A percentile compares a stretch with the other conserved stretches of the same genome.
Conservation (phyloP, 2,329 filamentous ascomycete species). For the Massarina eburnea region DNA sequence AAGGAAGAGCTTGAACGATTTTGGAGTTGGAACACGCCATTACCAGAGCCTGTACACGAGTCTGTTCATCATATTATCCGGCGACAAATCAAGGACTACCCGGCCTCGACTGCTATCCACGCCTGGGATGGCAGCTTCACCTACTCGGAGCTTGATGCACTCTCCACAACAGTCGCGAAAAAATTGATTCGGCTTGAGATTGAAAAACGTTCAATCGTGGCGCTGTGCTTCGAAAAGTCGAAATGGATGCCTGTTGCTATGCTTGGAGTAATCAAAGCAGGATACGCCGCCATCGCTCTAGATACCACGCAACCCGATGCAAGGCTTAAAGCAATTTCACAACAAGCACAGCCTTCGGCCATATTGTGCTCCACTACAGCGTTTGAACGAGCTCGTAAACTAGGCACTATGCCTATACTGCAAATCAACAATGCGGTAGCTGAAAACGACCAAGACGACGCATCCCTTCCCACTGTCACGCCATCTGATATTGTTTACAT, state of each 20-base stretch:
- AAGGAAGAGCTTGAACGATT: no score
- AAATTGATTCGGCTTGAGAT: slow-evolving; percentile 14
- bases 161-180: slow-evolving; percentile 9
- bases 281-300: slow-evolving; percentile 34
- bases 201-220: slow-evolving; percentile 14
- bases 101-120: slow-evolving; percentile 12
- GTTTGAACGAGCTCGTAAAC: no score
- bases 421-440: no score
- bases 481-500: slow-evolving; percentile 39
- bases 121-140: slow-evolving; percentile 16
- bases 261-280: slow-evolving; percentile 46
- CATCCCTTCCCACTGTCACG: not conserved
- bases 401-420: no score
- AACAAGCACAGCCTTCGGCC: no score
- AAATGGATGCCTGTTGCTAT: slow-evolving; percentile 35
- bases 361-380: no score
- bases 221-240: slow-evolving; percentile 24
- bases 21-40: no score
- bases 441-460: no score
- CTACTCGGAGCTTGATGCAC: slow-evolving; percentile 15
- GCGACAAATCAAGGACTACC: slow-evolving; percentile 1
- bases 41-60: no score
- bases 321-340: not conserved
- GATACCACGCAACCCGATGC: slow-evolving; percentile 1
- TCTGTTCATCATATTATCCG: slow-evolving; percentile 11